Evolutionary conservation across 441 rosid genomes (phyloP).

Genomic region (Croton setiger): DNA sequence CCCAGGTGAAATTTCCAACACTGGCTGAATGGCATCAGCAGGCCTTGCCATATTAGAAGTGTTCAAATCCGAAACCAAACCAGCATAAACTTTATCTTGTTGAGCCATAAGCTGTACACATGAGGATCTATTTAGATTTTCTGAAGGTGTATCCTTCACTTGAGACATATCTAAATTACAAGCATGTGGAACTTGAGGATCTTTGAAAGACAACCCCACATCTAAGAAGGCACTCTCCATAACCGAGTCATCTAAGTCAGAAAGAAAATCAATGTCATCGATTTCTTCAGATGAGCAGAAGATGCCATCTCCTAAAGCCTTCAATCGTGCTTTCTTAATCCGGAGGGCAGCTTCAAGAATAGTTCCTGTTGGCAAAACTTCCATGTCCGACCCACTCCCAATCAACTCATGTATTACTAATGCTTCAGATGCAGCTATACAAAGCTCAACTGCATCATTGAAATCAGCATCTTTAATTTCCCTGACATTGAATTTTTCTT

Average conservation of each 20-base stretch:
- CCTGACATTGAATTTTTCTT: slow-evolving; percentile 19
- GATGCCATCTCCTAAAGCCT: slow-evolving; percentile 26
- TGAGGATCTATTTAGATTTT: slow-evolving; percentile 18
- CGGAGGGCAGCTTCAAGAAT: slow-evolving; percentile 62
- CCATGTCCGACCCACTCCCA: slow-evolving; percentile 31
- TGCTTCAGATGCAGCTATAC: slow-evolving; percentile 71
- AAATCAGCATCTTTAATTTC: slow-evolving; percentile 31
- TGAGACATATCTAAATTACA: slow-evolving; percentile 35
- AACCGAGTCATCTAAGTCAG: slow-evolving; percentile 40
- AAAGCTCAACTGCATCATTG: slow-evolving; percentile 47
- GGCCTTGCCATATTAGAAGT: slow-evolving; percentile 13
- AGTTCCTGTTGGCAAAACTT: slow-evolving; percentile 32
- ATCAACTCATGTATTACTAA: slow-evolving; percentile 52
- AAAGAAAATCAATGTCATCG: slow-evolving; percentile 36
- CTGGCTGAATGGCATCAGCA: slow-evolving; percentile 25
- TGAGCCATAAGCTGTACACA: slow-evolving; percentile 18
- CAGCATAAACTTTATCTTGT: slow-evolving; percentile 16
- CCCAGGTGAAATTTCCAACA: slow-evolving; percentile 20
- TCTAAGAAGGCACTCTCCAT: slow-evolving; percentile 53
- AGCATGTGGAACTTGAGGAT: slow-evolving; percentile 22
- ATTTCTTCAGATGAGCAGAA: slow-evolving; percentile 25
- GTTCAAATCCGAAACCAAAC: slow-evolving; percentile 20
- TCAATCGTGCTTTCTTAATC: slow-evolving; percentile 58
- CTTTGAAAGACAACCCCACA: slow-evolving; percentile 40
- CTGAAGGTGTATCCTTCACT: slow-evolving; percentile 48